Base-by-base conservation (phyloP, 805 yeast species). In the Sugiyamaella valdiviana region DNA sequence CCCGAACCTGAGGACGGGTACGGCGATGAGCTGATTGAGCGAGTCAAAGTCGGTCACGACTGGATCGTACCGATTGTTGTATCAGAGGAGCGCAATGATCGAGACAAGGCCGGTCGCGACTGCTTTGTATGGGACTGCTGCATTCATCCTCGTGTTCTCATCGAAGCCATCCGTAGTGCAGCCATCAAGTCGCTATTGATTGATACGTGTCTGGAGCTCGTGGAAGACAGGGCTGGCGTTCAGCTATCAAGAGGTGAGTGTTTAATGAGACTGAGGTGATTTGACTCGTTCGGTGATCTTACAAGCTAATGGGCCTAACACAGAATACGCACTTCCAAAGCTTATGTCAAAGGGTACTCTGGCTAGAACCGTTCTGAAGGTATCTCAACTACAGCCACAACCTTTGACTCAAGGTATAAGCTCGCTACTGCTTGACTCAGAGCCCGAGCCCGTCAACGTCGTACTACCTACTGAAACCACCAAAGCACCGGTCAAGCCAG, bases 11-110 rank as follows among this genome's bases (percentile, higher is more conserved):
- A 57, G 6, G 58, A 61, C 2, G 63, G 64, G 2, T 84, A 82
- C 58, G 73, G 75, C 35, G 80, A 88, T 2, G 73, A 69, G 36
- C 63, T 69, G 2, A 79, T 86, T 1, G 80, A 80, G 57, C 80
- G 83, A 0, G 63, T 79, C 44, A 81, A 84, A 19, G 77, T 81
- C 65, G 79, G 78, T 35, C 81, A 81, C 58, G 73, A 83, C 58
- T 89, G 96, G 95, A 89, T 84, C 51, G 82, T 88, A 1, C 96
- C 96, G 1, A 78, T 90, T 1, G 75, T 85, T 1, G 79, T 86
- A 0, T 80, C 91, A 0, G 71, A 74, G 0, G 77, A 75, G 42
- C 60, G 81, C 10, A 56, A 57, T 6, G 83, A 76, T 40, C 61
- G 51, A 12, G 96, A 90, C 63, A 89, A 89, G 51, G 61, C 62